A percentile compares a stretch with the other conserved stretches of the same genome.
phyloP scores from a whole-genome alignment of 768 basidiomycete genomes.

The Lentinula edodes region DNA sequence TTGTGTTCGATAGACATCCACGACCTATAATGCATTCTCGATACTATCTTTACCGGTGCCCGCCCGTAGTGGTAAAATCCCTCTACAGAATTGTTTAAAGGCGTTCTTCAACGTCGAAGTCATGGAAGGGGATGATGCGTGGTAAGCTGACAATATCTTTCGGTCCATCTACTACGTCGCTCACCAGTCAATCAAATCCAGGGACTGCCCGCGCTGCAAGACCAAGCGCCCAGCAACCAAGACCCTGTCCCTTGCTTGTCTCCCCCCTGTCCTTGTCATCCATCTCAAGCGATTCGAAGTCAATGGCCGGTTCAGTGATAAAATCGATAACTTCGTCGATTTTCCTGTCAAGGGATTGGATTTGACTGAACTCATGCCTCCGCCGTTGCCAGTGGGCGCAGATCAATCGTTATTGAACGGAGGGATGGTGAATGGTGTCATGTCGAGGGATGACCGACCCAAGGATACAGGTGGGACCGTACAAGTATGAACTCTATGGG shows the following conservation, averaged over 20 bases:
- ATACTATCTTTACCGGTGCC: conserved; percentile 91
- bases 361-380: conserved; percentile 80
- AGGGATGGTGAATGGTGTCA: conserved; percentile 21
- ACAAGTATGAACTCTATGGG: conserved; percentile 88
- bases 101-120: conserved; percentile 88
- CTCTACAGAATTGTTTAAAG: conserved; percentile 79
- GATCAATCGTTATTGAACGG: conserved; percentile 45
- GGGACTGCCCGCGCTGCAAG: conserved; percentile 96
- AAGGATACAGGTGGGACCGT: conserved; percentile 78
- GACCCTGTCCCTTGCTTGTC: conserved; percentile 80
- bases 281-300: conserved; percentile 91
- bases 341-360: conserved; percentile 68
- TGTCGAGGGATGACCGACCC: conserved; percentile 67
- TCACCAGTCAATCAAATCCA: conserved; percentile 21
- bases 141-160: conserved; percentile 43
- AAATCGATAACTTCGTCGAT: conserved; percentile 92
- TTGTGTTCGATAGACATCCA: conserved; percentile 69
- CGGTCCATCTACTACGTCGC: not conserved
- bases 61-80: conserved; percentile 52
- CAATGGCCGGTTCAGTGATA: conserved; percentile 90
- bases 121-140: conserved; percentile 89
- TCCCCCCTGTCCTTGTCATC: conserved; percentile 89
- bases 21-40: conserved; percentile 96
- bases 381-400: conserved; percentile 62
- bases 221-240: conserved; percentile 81